Evolutionary conservation across 23 red algal genomes (phyloP), one percentile per base, ranked within the genome.

Genomic region (Gracilaria domingensis): DNA sequence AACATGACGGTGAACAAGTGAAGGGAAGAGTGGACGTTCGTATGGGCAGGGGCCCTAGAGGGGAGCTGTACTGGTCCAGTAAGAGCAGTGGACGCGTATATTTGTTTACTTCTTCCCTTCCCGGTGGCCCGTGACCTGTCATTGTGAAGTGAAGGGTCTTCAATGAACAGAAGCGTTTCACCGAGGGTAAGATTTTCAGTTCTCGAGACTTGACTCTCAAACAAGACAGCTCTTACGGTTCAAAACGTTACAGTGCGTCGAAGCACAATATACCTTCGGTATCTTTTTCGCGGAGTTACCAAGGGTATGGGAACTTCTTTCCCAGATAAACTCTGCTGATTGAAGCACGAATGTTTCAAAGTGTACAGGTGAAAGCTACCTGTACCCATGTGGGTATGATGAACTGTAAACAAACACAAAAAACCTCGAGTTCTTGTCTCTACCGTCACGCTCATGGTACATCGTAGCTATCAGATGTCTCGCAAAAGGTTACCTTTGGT

Each of bases 51-150:
- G 87, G 87, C 42, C 57, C 71, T 12, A 67, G 23, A 5, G 86
- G 86, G 66, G 73, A 81, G 57, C 87, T 90, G 18, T 90, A 90
- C 36, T 90, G 87, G 87, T 90, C 87, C 29, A 90, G 87, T 49
- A 90, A 90, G 87, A 66, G 48, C 23, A 90, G 62, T 69, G 87
- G 87, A 16, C 66, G 57, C 20, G 17, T 90, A 28, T 90, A 90
- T 59, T 29, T 80, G 37, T 90, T 90, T 56, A 66, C 73, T 7
- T 90, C 87, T 21, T 90, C 87, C 29, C 8, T 69, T 11, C 42
- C 23, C 3, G 58, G 54, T 14, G 79, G 79, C 38, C 72, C 72
- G 30, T 69, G 64, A 69, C 51, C 51, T 55, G 51, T 55, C 51
- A 55, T 55, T 17, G 9, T 36, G 16, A 18, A 37, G 3, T 60